Evolutionary conservation across 306 rosid species (phyloP).

Genomic region (Fragaria nilgerrensis): DNA sequence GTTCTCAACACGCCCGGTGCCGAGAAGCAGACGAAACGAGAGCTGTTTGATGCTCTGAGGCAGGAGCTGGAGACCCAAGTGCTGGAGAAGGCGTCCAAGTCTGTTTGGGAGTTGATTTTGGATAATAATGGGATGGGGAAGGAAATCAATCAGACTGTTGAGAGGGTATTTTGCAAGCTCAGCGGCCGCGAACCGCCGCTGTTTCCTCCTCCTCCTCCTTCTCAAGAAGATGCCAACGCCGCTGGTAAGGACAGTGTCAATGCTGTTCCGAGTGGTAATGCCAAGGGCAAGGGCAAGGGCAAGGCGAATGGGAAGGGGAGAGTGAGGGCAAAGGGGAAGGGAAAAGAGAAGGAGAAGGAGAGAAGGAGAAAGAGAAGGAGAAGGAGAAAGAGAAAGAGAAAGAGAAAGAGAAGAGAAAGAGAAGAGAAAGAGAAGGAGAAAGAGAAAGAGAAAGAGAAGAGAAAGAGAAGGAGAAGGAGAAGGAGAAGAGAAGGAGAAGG

Average conservation of each 20-base stretch:
- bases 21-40: slow-evolving; percentile 91
- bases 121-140: slow-evolving; percentile 76
- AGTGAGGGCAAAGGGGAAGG: slow-evolving; percentile 55
- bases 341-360: slow-evolving; percentile 40
- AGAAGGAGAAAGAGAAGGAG: slow-evolving; percentile 52
- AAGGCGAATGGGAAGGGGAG: slow-evolving; percentile 28
- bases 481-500: slow-evolving; percentile 50
- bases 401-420: slow-evolving; percentile 44
- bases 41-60: slow-evolving; percentile 79
- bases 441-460: slow-evolving; percentile 51
- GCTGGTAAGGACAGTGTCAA: slow-evolving; percentile 19
- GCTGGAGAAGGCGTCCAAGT: slow-evolving; percentile 92
- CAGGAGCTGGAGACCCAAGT: slow-evolving; percentile 88
- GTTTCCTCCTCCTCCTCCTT: slow-evolving; percentile 20
- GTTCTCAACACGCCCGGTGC: slow-evolving; percentile 95
- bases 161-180: slow-evolving; percentile 79
- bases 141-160: slow-evolving; percentile 84
- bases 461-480: slow-evolving; percentile 40
- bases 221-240: background rate
- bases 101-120: slow-evolving; percentile 93
- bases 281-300: too few species aligned
- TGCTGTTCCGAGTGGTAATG: too few species aligned
- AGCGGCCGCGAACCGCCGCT: slow-evolving; percentile 88
- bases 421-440: slow-evolving; percentile 45
- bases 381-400: slow-evolving; percentile 46